Base-by-base conservation (phyloP, 805 yeast species). In the Kuraishia piskuri region DNA sequence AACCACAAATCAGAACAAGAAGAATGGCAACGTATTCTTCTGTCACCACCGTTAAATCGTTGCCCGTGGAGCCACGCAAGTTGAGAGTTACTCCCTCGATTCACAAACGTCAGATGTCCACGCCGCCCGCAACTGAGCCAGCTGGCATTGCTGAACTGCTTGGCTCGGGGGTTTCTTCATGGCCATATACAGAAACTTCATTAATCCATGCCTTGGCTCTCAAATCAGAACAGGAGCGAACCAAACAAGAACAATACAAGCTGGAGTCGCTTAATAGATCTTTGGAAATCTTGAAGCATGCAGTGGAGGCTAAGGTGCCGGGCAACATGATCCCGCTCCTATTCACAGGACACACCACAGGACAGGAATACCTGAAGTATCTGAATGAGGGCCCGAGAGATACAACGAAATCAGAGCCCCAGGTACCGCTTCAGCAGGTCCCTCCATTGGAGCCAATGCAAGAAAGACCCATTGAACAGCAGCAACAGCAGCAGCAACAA, bases 161-260 rank as follows among this genome's bases (percentile, higher is more conserved):
- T 40, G 90, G 90, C 1, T 71, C 80, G 2, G 72, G 77, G 26
- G 70, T 80, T 14, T 61, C 72, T 7, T 65, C 69, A 37, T 82
- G 86, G 79, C 81, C 83, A 0, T 76, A 71, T 60, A 70, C 84
- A 7, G 86, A 85, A 53, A 72, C 74, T 8, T 76, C 90, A 2
- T 73, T 84, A 25, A 65, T 73, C 23, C 80, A 78, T 57, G 83
- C 90, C 0, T 67, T 89, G 40, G 74, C 75, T 36, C 74, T 86
- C 26, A 51, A 82, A 52, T 66, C 80, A 2, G 90, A 89, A 63
- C 92, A 86, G 62, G 97, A 91, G 64, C 75, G 78, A 48, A 86
- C 97, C 1, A 86, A 85, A 58, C 96, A 90, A 65, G 94, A 86
- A 58, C 84, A 74, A 59, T 85, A 86, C 64, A 78, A 76, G 52